phyloP scores from a whole-genome alignment of 306 rosid species.

The Pyrus pyrifolia region DNA sequence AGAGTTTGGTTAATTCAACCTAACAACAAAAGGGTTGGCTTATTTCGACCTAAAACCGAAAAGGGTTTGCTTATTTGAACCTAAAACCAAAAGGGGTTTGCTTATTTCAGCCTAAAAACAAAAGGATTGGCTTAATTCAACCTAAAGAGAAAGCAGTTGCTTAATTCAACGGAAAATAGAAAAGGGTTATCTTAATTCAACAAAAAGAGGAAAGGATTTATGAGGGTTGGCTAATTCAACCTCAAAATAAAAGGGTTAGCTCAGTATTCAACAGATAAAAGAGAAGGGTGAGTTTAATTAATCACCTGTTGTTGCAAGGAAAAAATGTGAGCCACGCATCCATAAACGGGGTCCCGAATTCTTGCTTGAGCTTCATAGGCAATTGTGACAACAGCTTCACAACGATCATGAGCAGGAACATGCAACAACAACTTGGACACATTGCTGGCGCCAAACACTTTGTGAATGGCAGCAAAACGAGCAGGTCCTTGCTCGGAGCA shows the following conservation, averaged over 20 bases:
- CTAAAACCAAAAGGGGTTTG: not conserved
- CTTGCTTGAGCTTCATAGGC: slow-evolving; percentile 97
- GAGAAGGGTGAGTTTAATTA: not conserved
- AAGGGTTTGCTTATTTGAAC: not conserved
- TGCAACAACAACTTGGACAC: slow-evolving; percentile 73
- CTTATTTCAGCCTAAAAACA: not conserved
- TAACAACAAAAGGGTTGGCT: not conserved
- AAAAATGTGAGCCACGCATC: slow-evolving; percentile 91
- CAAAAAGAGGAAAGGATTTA: not conserved
- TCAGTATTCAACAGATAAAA: not conserved
- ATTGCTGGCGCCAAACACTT: slow-evolving; percentile 94
- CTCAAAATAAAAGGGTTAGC: not conserved
- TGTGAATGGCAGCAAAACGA: slow-evolving; percentile 90
- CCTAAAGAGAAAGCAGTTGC: not conserved
- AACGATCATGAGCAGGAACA: slow-evolving; percentile 78
- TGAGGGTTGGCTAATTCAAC: not conserved
- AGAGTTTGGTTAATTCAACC: not conserved
- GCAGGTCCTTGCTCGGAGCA: slow-evolving; percentile 87
- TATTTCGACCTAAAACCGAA: not conserved
- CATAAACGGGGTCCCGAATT: slow-evolving; percentile 91
- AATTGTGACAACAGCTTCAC: slow-evolving; percentile 89
- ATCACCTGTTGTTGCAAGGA: slow-evolving; percentile 90
- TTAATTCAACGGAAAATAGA: not conserved
- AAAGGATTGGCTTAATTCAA: not conserved
- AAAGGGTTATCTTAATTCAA: not conserved